Evolutionary conservation across 257 asterid genomes (phyloP).

Genomic region (Penstemon davidsonii): DNA sequence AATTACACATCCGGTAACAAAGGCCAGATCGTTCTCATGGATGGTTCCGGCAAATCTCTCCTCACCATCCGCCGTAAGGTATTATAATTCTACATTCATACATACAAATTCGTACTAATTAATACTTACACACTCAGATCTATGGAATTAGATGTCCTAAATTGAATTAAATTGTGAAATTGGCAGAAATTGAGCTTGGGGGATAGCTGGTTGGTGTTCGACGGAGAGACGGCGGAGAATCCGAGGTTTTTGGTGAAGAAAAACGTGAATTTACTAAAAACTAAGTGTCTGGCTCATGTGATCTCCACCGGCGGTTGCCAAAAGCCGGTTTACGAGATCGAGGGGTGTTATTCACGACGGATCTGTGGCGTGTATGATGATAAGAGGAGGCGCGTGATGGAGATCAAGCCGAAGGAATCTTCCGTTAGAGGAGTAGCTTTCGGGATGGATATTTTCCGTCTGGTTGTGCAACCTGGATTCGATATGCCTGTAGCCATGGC

Average conservation of each 20-base stretch:
- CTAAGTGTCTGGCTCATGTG: conserved; percentile 47
- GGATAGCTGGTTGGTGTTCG: conserved; percentile 63
- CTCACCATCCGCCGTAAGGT: conserved; percentile 83
- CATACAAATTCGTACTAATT: no score
- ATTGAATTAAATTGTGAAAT: neutral
- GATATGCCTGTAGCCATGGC: conserved; percentile 60
- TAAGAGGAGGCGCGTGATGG: conserved; percentile 52
- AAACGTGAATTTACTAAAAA: conserved; percentile 37
- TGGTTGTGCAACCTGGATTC: conserved; percentile 49
- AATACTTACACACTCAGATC: no score
- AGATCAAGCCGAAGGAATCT: conserved; percentile 69
- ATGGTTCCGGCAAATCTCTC: conserved; percentile 58
- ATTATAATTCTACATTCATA: neutral
- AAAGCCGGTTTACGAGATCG: conserved; percentile 37
- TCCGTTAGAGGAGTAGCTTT: conserved; percentile 48
- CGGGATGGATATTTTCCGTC: conserved; percentile 63
- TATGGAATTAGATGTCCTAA: neutral
- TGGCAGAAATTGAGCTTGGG: conserved; percentile 57
- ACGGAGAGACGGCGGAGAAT: conserved; percentile 45
- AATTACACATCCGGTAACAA: conserved; percentile 50
- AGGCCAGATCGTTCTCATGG: conserved; percentile 61
- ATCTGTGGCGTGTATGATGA: conserved; percentile 56
- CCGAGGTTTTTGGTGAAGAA: conserved; percentile 53
- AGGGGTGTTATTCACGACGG: conserved; percentile 59
- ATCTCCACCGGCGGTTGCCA: conserved; percentile 1